These are phyloP conservation scores for Lonicera japonica DNA, from an alignment of 129 eudicot species.

Conservation along the genomic window DNA sequence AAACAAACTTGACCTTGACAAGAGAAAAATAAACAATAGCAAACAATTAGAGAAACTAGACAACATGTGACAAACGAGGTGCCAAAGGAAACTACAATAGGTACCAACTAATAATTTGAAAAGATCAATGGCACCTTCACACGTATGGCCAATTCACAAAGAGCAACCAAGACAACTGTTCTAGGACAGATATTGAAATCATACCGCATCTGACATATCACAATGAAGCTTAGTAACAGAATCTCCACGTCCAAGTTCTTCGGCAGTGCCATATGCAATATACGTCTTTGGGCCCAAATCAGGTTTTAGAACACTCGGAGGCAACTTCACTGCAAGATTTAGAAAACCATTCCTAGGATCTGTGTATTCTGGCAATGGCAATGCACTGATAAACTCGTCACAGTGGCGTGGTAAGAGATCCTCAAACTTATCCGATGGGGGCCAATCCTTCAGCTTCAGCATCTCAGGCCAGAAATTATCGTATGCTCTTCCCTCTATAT, in stretches of 20 bases:
- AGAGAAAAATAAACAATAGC: no score
- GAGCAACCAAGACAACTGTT: no score
- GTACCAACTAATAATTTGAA: no score
- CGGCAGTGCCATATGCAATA: conserved; percentile 70
- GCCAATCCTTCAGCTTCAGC: conserved; percentile 97
- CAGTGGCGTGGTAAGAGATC: conserved; percentile 87
- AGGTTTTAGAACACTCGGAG: conserved; percentile 61
- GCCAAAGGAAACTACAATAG: no score
- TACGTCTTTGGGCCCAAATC: conserved; percentile 97
- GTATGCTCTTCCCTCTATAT: conserved; percentile 63
- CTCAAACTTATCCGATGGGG: conserved; percentile 89
- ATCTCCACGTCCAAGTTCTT: conserved; percentile 97
- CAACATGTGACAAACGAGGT: no score
- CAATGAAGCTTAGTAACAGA: conserved; percentile 96
- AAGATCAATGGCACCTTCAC: no score
- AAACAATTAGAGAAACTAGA: no score
- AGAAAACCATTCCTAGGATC: conserved; percentile 76
- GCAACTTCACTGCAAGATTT: conserved; percentile 80
- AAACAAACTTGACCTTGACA: no score
- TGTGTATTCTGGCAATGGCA: conserved; percentile 78
- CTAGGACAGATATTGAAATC: conserved; percentile 8
- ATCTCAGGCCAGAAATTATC: conserved; percentile 88
- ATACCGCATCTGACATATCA: conserved; percentile 98
- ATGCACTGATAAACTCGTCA: conserved; percentile 72
- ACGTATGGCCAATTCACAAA: no score